Evolutionary conservation across 176 grass and related monocot species (phyloP), one percentile per base, ranked within the genome.

Genomic region (Puya raimondii): DNA sequence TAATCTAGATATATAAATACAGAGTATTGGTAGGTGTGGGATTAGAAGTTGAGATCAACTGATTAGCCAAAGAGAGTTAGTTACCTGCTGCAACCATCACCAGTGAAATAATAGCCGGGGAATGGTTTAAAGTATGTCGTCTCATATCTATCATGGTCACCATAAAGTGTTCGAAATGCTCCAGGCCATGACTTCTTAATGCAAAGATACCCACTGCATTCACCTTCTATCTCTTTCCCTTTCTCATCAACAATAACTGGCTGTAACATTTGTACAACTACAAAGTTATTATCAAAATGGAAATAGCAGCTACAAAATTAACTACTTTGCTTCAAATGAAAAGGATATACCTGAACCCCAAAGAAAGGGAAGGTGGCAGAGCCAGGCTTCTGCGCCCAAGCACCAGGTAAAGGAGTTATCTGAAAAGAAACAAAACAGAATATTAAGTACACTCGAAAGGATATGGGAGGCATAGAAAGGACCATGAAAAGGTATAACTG

Each of bases 91-190:
- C 94, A 93, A 54, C 94, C 94, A 85, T 99, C 94, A n/a, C 94
- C 94, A 11, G 94, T 90, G 75, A 99, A 99, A 81, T 99, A 93
- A 75, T 99, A 99, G 66, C 94, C 94, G 27, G 86, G 33, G 72
- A 99, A 97, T 66, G 94, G 94, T 84, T 93, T 99, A 57, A 90
- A 99, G 79, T 99, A 99, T 72, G 94, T 88, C 6, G 94, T 99
- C 58, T 99, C 89, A 54, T 99, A 99, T 99, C 94, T 99, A 26
- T 99, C 94, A 75, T 88, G 77, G 75, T 99, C 94, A 85, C 84
- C 94, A 80, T 86, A 91, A 23, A 99, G 86, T 71, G 94, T 88
- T 16, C 89, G 81, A 33, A 99, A 99, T 79, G 94, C 89, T 64
- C 94, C 94, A 67, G 94, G 94, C 94, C 94, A 99, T 13, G 94